Conservation (phyloP, 768 basidiomycete species). For the Lactarius evosmus region DNA sequence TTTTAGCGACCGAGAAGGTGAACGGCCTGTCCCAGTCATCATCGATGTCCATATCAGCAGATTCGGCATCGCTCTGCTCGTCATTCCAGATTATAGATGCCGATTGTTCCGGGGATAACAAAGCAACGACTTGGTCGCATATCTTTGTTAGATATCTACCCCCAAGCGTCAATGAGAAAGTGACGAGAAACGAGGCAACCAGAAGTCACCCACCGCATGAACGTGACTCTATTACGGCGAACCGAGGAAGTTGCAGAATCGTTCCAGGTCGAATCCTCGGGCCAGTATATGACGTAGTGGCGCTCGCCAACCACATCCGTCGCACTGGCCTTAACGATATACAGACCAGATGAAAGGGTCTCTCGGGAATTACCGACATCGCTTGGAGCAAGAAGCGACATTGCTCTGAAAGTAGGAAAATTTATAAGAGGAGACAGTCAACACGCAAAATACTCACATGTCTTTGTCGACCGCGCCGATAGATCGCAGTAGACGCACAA, state of each 20-base stretch:
- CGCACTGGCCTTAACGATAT: background rate
- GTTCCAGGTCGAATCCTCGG: conserved; percentile 57
- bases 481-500: conserved; percentile 43
- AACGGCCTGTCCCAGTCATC: conserved; percentile 47
- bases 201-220: conserved; percentile 48
- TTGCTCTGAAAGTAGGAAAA: conserved; percentile 22
- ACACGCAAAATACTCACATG: conserved; percentile 40
- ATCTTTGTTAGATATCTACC: conserved; percentile 30
- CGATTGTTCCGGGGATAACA: conserved; percentile 49
- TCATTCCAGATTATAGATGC: conserved; percentile 44
- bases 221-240: conserved; percentile 53
- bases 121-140: conserved; percentile 50
- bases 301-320: conserved; percentile 31
- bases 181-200: background rate
- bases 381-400: conserved; percentile 23
- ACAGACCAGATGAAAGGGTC: conserved; percentile 1
- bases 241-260: conserved; percentile 46
- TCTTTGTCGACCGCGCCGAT: conserved; percentile 38
- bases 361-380: background rate
- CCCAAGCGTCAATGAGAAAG: background rate
- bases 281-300: conserved; percentile 58
- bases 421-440: background rate
- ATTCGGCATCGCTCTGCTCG: conserved; percentile 29
- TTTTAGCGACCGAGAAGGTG: conserved; percentile 53
- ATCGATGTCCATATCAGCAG: conserved; percentile 40